Percentiles rank a stretch among this genome's conserved stretches.
These are phyloP conservation scores for Ocimum tenuiflorum DNA, from an alignment of 257 asterid species.

Conservation along the genomic window DNA sequence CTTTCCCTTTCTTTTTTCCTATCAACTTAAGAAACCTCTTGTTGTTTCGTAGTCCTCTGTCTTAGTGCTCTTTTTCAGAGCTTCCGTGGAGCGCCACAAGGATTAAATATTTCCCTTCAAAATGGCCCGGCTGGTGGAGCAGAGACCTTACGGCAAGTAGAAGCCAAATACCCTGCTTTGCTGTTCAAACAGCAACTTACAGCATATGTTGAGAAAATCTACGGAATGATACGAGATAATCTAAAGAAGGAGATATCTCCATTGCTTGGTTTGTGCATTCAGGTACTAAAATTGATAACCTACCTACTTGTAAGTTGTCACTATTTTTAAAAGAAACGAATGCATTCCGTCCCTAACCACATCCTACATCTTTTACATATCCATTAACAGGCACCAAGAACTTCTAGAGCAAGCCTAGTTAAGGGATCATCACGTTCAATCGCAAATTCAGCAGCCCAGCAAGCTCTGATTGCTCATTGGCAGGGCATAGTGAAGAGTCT, in stretches of 20 bases:
- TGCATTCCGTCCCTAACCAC: not conserved
- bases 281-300: slow-evolving; percentile 40
- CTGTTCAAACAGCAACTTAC: slow-evolving; percentile 99
- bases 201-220: slow-evolving; percentile 94
- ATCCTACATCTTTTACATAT: slow-evolving; percentile 10
- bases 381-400: slow-evolving; percentile 76
- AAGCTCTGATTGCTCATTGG: slow-evolving; percentile 94
- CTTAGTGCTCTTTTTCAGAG: slow-evolving; percentile 43
- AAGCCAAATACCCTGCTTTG: slow-evolving; percentile 99
- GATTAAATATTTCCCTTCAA: slow-evolving; percentile 63
- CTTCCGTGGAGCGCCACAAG: slow-evolving; percentile 84
- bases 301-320: slow-evolving; percentile 12
- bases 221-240: slow-evolving; percentile 97
- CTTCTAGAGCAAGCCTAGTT: slow-evolving; percentile 97
- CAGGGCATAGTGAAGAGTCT: too few relatives aligned
- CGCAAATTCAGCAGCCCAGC: slow-evolving; percentile 80
- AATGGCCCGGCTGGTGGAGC: slow-evolving; percentile 71
- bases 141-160: slow-evolving; percentile 90
- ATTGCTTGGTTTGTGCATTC: slow-evolving; percentile 94
- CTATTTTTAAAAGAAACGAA: not conserved
- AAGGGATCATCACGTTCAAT: slow-evolving; percentile 92
- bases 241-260: slow-evolving; percentile 98
- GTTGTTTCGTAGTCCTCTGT: slow-evolving; percentile 8
- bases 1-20: slow-evolving; percentile 6
- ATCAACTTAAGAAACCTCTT: not conserved